Percentiles rank a stretch among this genome's conserved stretches.
Evolutionary conservation across 352 stramenopile species (phyloP).

Genomic region (Globisporangium solare): DNA sequence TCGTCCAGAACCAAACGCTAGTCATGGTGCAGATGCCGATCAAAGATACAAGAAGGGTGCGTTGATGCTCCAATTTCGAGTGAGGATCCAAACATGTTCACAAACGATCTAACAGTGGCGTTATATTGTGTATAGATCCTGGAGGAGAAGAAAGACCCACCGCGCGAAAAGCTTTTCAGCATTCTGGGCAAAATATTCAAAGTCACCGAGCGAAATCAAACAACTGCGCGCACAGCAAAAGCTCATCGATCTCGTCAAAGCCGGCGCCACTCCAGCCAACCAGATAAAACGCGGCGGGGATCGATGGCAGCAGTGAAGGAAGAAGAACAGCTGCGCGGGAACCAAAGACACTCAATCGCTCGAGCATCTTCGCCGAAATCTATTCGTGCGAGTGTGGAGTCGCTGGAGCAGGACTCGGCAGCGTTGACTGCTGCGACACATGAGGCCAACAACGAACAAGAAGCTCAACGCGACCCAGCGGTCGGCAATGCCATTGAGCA

Average conservation of each 20-base stretch:
- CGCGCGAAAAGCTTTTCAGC: constrained; percentile 64
- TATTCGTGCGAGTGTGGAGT: not conserved
- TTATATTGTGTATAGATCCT: constrained; percentile 49
- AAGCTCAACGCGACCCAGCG: not conserved
- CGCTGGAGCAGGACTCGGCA: not conserved
- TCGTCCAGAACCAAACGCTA: constrained; percentile 55
- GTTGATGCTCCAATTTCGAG: constrained; percentile 1
- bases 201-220: constrained; percentile 60
- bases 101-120: not conserved
- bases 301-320: not conserved
- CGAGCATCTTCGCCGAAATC: not conserved
- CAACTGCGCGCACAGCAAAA: constrained; percentile 6
- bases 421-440: not conserved
- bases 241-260: not conserved
- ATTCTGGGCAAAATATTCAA: constrained; percentile 75
- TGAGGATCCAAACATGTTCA: no score
- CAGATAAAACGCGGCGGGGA: not conserved
- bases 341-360: not conserved
- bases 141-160: constrained; percentile 60
- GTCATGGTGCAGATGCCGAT: constrained; percentile 76
- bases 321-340: not conserved
- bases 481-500: no score
- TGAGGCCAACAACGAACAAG: not conserved
- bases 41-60: constrained; percentile 62
- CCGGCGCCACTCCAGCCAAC: not conserved